Evolutionary conservation across 129 eudicot species (phyloP).

Genomic region (Artemisia tridentata): DNA sequence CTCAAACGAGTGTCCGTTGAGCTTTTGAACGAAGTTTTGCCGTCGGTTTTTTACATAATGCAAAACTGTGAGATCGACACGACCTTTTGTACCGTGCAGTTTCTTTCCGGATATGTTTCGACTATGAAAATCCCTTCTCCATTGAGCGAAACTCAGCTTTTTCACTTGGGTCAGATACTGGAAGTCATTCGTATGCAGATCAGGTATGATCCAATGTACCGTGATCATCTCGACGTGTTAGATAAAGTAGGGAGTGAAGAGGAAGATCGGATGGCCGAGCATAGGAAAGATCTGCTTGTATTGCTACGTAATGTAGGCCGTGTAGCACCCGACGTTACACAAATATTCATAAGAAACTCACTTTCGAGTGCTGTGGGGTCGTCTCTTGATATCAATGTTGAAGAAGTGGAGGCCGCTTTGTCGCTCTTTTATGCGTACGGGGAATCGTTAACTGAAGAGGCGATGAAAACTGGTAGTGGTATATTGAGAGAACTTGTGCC

Average conservation of each 20-base stretch:
- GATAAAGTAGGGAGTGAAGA: constrained; percentile 90
- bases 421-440: constrained; percentile 84
- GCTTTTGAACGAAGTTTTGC: constrained; percentile 87
- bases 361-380: constrained; percentile 65
- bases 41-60: constrained; percentile 74
- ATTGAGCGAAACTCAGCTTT: constrained; percentile 61
- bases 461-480: constrained; percentile 75
- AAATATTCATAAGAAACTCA: constrained; percentile 61
- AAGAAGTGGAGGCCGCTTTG: constrained; percentile 96
- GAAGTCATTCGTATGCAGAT: constrained; percentile 76
- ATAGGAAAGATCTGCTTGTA: constrained; percentile 76
- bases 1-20: constrained; percentile 52
- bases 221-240: constrained; percentile 65
- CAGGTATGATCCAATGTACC: constrained; percentile 66
- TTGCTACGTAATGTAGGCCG: constrained; percentile 89
- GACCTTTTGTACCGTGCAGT: constrained; percentile 68
- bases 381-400: constrained; percentile 63
- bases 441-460: constrained; percentile 82
- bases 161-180: constrained; percentile 75
- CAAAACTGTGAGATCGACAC: constrained; percentile 66
- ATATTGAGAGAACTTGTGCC: constrained; percentile 74
- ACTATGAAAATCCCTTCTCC: constrained; percentile 75
- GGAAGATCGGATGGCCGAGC: constrained; percentile 86
- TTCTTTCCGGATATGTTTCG: constrained; percentile 83
- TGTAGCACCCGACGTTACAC: constrained; percentile 92